Base-by-base conservation (phyloP, 2,329 filamentous ascomycete species). In the Exophiala mesophila region DNA sequence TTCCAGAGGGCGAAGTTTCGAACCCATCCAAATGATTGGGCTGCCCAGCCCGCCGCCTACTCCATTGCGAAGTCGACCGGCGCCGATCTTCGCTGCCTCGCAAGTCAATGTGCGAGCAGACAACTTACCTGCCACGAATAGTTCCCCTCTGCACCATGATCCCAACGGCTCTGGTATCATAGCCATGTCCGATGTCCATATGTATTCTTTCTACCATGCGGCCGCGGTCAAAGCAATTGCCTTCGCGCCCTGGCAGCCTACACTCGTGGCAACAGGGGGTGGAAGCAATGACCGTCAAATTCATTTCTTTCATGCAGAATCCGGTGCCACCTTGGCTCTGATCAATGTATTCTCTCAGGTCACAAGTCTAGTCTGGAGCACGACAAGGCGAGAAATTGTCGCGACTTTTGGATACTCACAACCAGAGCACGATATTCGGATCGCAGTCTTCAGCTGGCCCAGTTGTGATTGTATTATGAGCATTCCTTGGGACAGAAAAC, bases 151-250 rank as follows among this genome's bases (percentile, higher is more conserved):
- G 4, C 18, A 53, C 13, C 44, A 46, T 13, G 47, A 47, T 35
- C 49, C 51, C n/a, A 38, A 28, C 12, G 42, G 54, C 8, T 40
- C 38, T 18, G 51, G 51, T 13, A 21, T 45, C 6, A n/a, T n/a
- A n/a, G n/a, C n/a, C n/a, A n/a, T n/a, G n/a, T n/a, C 30, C 12
- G 45, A 48, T 5, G 67, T 72, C 20, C 79, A 85, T 56, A 82
- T 76, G 55, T 80, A 94, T 61, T 76, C 76, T 21, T 92, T 88
- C 77, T 63, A 72, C 8, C 88, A 98, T 61, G 79, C 79, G 18
- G 90, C 90, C 1, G 92, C 92, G 2, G 85, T 97, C 53, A 98
- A 98, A 64, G 92, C 92, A 21, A 92, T 97, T 55, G 88, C 92
- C 2, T 97, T 97, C 64, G 94, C 90, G 50, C 90, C 92, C 0